phyloP scores from a whole-genome alignment of 441 rosid genomes.

The Erysimum cheiri region DNA sequence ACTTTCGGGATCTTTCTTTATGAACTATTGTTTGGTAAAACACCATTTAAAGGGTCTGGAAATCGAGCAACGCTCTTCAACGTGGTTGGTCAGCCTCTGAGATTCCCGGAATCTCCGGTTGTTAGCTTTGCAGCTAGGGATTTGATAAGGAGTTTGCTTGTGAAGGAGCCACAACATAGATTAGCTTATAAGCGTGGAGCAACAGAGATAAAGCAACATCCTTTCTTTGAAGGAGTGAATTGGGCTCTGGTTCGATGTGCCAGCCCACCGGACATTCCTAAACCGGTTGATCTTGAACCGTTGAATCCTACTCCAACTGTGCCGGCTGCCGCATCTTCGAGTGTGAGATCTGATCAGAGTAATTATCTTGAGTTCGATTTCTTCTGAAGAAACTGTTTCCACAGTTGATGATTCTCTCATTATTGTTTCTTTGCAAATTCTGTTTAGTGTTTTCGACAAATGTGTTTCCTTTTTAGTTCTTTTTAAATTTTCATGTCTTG shows the following conservation, averaged over 20 bases:
- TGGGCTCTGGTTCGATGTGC: constrained; percentile 85
- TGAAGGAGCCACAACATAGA: constrained; percentile 75
- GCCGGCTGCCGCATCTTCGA: constrained; percentile 50
- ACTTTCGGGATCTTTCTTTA: constrained; percentile 73
- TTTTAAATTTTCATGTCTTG: constrained; percentile 16
- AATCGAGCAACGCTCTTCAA: constrained; percentile 72
- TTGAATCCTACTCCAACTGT: constrained; percentile 46
- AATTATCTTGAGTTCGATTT: constrained; percentile 87
- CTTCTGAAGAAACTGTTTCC: constrained; percentile 51
- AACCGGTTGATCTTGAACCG: constrained; percentile 53
- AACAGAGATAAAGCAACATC: constrained; percentile 73
- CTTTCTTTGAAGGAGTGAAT: constrained; percentile 75
- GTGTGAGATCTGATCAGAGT: constrained; percentile 58
- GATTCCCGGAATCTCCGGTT: constrained; percentile 73
- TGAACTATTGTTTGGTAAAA: constrained; percentile 71
- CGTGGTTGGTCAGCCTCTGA: constrained; percentile 69
- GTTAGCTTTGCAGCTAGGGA: constrained; percentile 74
- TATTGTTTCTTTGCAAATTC: constrained; percentile 35
- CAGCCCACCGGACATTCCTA: constrained; percentile 76
- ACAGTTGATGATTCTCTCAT: constrained; percentile 32
- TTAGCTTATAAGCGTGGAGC: constrained; percentile 75
- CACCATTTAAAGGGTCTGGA: constrained; percentile 74
- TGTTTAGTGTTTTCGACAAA: constrained; percentile 23
- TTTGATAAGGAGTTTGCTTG: constrained; percentile 70
- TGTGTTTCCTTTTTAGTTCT: neutral